Evolutionary conservation across 2,329 filamentous ascomycete genomes (phyloP).

Genomic region (Phaeomoniella chlamydospora): DNA sequence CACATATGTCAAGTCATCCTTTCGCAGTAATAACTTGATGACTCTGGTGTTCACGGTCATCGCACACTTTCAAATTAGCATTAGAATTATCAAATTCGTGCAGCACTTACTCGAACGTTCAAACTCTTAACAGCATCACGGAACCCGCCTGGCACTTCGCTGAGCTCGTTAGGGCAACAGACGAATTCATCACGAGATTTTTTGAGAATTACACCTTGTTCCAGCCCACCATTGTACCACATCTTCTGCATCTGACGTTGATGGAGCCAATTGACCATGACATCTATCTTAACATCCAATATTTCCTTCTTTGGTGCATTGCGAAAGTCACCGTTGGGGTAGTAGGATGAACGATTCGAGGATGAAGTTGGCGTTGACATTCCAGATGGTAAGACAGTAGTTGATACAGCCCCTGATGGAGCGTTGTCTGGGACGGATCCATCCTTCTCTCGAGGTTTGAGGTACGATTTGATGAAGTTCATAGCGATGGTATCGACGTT

Average conservation of each 20-base stretch:
- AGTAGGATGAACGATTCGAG: slow-evolving; percentile 15
- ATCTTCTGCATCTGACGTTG: slow-evolving; percentile 43
- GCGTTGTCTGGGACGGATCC: background rate
- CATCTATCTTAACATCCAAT: slow-evolving; percentile 43
- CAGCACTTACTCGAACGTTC: slow-evolving; percentile 33
- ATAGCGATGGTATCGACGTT: background rate
- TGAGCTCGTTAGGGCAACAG: slow-evolving; percentile 33
- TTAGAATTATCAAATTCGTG: slow-evolving; percentile 5
- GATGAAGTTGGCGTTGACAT: background rate
- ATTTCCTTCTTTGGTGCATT: slow-evolving; percentile 26
- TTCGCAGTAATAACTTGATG: slow-evolving; percentile 44
- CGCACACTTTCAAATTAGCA: slow-evolving; percentile 47
- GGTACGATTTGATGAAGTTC: slow-evolving; percentile 1
- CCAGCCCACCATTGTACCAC: slow-evolving; percentile 31
- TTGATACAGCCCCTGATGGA: background rate
- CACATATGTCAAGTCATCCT: slow-evolving; percentile 37
- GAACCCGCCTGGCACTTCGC: slow-evolving; percentile 30
- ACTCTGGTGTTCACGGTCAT: slow-evolving; percentile 55
- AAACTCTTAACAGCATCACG: slow-evolving; percentile 33
- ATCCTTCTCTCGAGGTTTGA: background rate
- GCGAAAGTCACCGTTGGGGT: slow-evolving; percentile 24
- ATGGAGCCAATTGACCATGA: slow-evolving; percentile 51
- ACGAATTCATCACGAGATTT: slow-evolving; percentile 34
- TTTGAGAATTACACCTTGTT: slow-evolving; percentile 43
- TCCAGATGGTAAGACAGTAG: background rate